Evolutionary conservation across 2,329 filamentous ascomycete species (phyloP).

Genomic region (Paracorniculantispora psalliotae): DNA sequence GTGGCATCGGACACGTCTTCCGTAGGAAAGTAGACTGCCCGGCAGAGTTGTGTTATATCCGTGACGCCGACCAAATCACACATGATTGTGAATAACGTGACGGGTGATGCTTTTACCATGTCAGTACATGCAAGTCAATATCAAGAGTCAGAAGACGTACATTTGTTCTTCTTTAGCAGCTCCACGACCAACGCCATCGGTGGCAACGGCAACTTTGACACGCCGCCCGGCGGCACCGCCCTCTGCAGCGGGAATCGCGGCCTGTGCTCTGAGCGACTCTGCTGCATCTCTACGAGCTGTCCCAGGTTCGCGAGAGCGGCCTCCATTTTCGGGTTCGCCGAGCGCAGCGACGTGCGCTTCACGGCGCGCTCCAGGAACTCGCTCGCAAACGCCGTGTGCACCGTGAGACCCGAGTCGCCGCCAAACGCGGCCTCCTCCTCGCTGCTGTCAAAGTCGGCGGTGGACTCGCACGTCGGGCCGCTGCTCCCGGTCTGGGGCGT

Average conservation of each 20-base stretch:
- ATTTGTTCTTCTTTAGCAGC: conserved; percentile 44
- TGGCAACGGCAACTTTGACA: conserved; percentile 51
- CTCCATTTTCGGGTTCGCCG: conserved; percentile 46
- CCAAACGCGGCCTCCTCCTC: conserved; percentile 38
- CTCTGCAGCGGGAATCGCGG: conserved; percentile 43
- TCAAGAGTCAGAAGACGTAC: conserved; percentile 22
- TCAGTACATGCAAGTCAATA: conserved; percentile 1
- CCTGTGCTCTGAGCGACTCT: conserved; percentile 35
- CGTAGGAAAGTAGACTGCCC: conserved; percentile 45
- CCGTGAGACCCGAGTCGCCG: conserved; percentile 44
- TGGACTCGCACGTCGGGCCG: conserved; percentile 25
- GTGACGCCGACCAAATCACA: conserved; percentile 45
- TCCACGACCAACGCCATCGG: conserved; percentile 46
- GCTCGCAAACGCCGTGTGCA: conserved; percentile 49
- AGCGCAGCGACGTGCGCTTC: conserved; percentile 40
- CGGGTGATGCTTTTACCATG: conserved; percentile 37
- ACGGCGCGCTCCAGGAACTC: conserved; percentile 52
- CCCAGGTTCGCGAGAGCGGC: conserved; percentile 47
- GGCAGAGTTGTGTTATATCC: conserved; percentile 47
- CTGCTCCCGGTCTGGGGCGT: conserved; percentile 24
- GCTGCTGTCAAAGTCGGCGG: conserved; percentile 32
- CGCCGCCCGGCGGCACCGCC: conserved; percentile 38
- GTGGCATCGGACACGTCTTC: conserved; percentile 46
- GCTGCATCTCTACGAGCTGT: conserved; percentile 49
- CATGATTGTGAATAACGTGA: conserved; percentile 45